Conservation (phyloP, 176 grass and related monocot species). For the Aegilops bicornis region DNA sequence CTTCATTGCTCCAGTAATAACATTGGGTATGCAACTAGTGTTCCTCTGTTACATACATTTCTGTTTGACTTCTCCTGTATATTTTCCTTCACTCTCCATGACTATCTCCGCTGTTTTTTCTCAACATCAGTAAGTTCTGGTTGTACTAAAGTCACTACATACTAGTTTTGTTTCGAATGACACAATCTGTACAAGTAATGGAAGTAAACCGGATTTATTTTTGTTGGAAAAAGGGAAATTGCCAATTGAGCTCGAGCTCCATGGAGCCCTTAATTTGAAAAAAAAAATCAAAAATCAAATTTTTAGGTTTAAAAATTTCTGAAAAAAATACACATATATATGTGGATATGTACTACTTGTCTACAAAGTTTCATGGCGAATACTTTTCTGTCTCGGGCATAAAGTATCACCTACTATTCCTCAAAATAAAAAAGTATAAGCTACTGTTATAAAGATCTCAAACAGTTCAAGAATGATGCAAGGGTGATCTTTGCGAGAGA, state of each 20-base stretch:
- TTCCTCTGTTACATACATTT: constrained; percentile 7
- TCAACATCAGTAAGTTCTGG: not conserved
- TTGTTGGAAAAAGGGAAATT: not conserved
- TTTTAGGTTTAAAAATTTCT: no score
- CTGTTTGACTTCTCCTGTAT: not conserved
- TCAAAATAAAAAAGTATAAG: not conserved
- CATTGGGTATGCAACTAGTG: not conserved
- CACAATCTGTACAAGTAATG: not conserved
- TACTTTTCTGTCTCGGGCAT: no score
- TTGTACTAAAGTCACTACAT: not conserved
- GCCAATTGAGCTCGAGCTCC: no score
- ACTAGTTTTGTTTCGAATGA: not conserved
- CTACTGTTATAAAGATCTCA: not conserved
- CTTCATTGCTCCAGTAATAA: not conserved
- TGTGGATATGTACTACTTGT: no score
- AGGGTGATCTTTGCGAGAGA: not conserved
- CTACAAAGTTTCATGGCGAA: no score
- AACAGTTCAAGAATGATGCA: constrained; percentile 16
- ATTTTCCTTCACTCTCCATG: not conserved
- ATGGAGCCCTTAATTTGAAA: no score
- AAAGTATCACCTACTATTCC: no score
- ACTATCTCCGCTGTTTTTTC: not conserved
- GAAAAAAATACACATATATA: no score
- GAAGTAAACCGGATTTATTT: not conserved
- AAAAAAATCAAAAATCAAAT: no score